Conservation (phyloP, 306 rosid genomes). For the Chamaecrista fasciculata region DNA sequence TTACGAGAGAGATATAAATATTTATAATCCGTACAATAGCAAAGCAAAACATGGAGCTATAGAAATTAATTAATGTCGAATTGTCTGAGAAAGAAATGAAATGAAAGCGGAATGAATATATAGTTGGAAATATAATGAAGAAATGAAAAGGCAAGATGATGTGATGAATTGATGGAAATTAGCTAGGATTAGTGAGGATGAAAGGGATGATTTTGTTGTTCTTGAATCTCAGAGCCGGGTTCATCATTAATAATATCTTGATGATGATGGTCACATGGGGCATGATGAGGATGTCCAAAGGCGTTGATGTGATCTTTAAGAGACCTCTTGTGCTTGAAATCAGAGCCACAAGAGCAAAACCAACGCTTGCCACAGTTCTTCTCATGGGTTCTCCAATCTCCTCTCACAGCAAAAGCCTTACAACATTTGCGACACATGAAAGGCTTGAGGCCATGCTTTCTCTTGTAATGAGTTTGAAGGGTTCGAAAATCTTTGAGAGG, state of each 20-base stretch:
- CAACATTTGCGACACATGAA: constrained; percentile 61
- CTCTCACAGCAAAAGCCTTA: constrained; percentile 66
- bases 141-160: too few relatives aligned
- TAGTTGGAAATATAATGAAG: too few relatives aligned
- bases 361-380: constrained; percentile 73
- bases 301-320: constrained; percentile 68
- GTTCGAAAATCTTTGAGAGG: constrained; percentile 70
- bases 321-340: constrained; percentile 69
- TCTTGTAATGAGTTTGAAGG: constrained; percentile 68
- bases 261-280: constrained; percentile 51
- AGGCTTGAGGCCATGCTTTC: constrained; percentile 70
- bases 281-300: constrained; percentile 51
- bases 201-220: constrained; percentile 38
- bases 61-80: too few relatives aligned
- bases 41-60: too few relatives aligned
- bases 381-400: constrained; percentile 75
- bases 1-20: too few relatives aligned
- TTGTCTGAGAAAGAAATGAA: too few relatives aligned
- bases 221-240: constrained; percentile 51
- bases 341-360: constrained; percentile 73
- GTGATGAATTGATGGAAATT: neutral
- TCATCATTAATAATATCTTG: constrained; percentile 57
- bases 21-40: too few relatives aligned
- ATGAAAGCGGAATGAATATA: too few relatives aligned
- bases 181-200: neutral